Base-by-base conservation (phyloP, 306 rosid genomes). In the Trifolium dubium region DNA sequence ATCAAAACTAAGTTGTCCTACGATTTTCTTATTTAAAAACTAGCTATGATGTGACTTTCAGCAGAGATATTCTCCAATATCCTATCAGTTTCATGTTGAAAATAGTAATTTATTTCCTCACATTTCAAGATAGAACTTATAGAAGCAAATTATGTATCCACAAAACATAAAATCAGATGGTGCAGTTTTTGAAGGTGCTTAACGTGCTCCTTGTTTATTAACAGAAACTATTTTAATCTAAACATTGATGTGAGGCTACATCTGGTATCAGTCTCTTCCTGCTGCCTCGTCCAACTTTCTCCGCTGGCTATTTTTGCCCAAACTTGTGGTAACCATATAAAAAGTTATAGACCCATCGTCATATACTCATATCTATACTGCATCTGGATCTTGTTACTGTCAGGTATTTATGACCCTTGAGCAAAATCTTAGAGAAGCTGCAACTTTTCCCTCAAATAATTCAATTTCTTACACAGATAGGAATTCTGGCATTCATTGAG, bases 131-230 rank as follows among this genome's bases (percentile, higher is more conserved):
- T 51, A 39, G 11, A 74, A 64, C 11, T 34, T 15, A 51, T n/a
- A 40, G 11, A 75, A 65, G 2, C 32, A 37, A 35, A 35, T 35
- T 35, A 60, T 49, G 54, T 30, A 46, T 17, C 31, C 6, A 12
- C 47, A 34, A 46, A 59, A 46, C 71, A 69, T 31, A 40, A 67
- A 17, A 55, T 17, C 61, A 76, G 69, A 32, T 44, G 31, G 59
- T 5, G 40, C 28, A 23, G 10, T 11, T 41, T 55, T 6, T 9
- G 18, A 56, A 56, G 35, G 35, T 15, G 4, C 15, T 11, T n/a
- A 35, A 28, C 1, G 23, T 56, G 15, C 9, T 56, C 35, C 37
- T 10, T 28, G 63, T 56, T 56, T 10, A 28, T 28, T 56, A 56
- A 28, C 15, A 56, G 9, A 56, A 29, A 56, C n/a, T 30, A 30